These are phyloP conservation scores for Blastomyces gilchristii DNA, from an alignment of 2,329 filamentous ascomycete species.

Conservation along the genomic window DNA sequence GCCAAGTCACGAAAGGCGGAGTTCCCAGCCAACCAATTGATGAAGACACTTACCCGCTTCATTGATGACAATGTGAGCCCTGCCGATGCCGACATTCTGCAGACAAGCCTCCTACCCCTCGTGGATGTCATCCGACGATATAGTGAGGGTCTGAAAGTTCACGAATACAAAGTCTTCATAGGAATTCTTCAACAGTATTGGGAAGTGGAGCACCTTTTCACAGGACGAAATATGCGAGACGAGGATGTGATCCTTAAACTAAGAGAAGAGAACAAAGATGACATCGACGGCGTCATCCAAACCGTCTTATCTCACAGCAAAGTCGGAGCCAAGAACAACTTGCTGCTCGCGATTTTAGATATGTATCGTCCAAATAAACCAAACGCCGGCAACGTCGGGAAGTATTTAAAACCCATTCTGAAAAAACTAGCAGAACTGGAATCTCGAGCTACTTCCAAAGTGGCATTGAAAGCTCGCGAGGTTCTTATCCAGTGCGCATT, in stretches of 20 bases:
- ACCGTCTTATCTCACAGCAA: slow-evolving; percentile 89
- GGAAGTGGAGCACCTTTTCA: slow-evolving; percentile 77
- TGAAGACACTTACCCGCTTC: slow-evolving; percentile 78
- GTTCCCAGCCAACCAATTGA: slow-evolving; percentile 82
- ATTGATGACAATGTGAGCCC: slow-evolving; percentile 71
- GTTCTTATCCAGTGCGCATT: slow-evolving; percentile 94
- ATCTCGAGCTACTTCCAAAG: slow-evolving; percentile 78
- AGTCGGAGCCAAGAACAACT: slow-evolving; percentile 85
- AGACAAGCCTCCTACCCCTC: slow-evolving; percentile 62
- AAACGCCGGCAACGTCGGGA: slow-evolving; percentile 74
- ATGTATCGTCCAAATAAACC: slow-evolving; percentile 94
- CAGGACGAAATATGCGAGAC: slow-evolving; percentile 70
- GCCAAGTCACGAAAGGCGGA: slow-evolving; percentile 67
- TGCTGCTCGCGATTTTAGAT: slow-evolving; percentile 82
- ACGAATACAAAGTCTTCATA: slow-evolving; percentile 76
- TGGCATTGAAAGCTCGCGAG: slow-evolving; percentile 92
- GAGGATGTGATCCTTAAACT: slow-evolving; percentile 90
- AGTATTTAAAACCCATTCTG: slow-evolving; percentile 72
- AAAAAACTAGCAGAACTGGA: slow-evolving; percentile 85
- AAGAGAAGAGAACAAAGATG: slow-evolving; percentile 92
- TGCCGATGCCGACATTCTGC: slow-evolving; percentile 63
- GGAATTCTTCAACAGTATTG: slow-evolving; percentile 72
- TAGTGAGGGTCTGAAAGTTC: slow-evolving; percentile 75
- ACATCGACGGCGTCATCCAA: slow-evolving; percentile 72
- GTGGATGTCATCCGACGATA: slow-evolving; percentile 70